phyloP scores from a whole-genome alignment of 1,284 basidiomycete genomes.

The Microbotryum saponariae region DNA sequence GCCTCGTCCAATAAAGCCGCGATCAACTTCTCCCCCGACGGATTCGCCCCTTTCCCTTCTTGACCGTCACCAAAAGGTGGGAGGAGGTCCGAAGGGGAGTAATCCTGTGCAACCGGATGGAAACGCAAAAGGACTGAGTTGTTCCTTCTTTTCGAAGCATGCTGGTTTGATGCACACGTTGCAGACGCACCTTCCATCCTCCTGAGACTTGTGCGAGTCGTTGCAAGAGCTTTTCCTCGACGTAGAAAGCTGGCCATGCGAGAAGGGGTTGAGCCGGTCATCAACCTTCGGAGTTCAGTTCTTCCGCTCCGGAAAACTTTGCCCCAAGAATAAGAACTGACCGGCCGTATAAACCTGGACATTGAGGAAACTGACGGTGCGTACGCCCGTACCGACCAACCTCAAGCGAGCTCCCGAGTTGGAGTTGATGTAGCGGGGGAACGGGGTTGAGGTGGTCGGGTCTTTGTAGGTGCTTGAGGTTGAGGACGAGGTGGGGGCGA shows the following conservation, averaged over 20 bases:
- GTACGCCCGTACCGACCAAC: conserved; percentile 70
- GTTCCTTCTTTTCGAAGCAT: neutral
- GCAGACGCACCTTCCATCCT: conserved; percentile 13
- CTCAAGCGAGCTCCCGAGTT: conserved; percentile 45
- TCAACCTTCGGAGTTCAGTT: no score
- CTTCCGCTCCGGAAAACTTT: no score
- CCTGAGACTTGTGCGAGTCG: conserved; percentile 5
- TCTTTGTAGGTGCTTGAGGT: conserved; percentile 31
- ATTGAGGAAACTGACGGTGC: conserved; percentile 71
- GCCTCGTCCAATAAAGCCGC: conserved; percentile 20
- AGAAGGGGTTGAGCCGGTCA: no score
- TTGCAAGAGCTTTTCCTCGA: conserved; percentile 50
- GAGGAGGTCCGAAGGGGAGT: conserved; percentile 13
- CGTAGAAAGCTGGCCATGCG: conserved; percentile 53
- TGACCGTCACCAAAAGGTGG: conserved; percentile 1
- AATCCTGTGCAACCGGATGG: conserved; percentile 1
- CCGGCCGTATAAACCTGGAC: conserved; percentile 77
- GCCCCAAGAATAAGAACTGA: no score
- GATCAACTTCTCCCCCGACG: conserved; percentile 20
- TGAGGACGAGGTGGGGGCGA: neutral
- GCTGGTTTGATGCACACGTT: neutral
- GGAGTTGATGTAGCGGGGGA: conserved; percentile 36
- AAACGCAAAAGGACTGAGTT: no score
- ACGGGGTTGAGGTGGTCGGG: conserved; percentile 40
- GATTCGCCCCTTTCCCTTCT: neutral